phyloP scores from a whole-genome alignment of 305 asterid species.

The Vinca major region DNA sequence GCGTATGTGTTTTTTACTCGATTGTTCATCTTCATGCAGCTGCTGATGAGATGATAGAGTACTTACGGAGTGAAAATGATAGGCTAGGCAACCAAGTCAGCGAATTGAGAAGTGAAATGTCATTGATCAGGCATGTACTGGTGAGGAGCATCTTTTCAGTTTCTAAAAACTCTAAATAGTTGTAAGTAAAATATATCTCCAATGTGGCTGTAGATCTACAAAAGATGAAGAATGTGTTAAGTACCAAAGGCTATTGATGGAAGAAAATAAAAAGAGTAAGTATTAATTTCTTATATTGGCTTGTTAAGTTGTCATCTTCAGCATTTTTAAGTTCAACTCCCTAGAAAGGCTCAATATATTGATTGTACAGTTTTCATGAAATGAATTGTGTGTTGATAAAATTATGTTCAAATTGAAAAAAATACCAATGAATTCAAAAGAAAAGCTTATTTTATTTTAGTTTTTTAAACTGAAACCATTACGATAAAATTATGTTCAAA shows the following conservation, averaged over 20 bases:
- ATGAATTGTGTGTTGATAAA: background rate
- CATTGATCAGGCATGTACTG: constrained; percentile 46
- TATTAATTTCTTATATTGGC: constrained; percentile 2
- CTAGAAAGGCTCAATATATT: background rate
- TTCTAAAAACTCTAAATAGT: constrained; percentile 5
- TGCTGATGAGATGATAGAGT: constrained; percentile 59
- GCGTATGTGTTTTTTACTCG: background rate
- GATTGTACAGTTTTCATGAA: background rate
- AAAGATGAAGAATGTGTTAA: constrained; percentile 41
- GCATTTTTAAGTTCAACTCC: background rate
- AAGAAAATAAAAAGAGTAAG: constrained; percentile 69
- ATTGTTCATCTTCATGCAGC: constrained; percentile 37
- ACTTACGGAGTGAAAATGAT: constrained; percentile 55
- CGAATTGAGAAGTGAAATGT: constrained; percentile 48
- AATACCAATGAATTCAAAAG: background rate
- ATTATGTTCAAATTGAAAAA: background rate
- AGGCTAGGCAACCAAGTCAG: constrained; percentile 40
- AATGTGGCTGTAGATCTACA: constrained; percentile 45
- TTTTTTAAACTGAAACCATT: background rate
- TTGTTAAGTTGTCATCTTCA: background rate
- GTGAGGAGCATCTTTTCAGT: constrained; percentile 10
- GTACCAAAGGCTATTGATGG: constrained; percentile 44
- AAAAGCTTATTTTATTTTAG: background rate
- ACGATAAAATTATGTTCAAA: too few relatives aligned
- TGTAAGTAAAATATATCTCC: constrained; percentile 9